phyloP scores from a whole-genome alignment of 306 rosid genomes.

The Prunus padus region DNA sequence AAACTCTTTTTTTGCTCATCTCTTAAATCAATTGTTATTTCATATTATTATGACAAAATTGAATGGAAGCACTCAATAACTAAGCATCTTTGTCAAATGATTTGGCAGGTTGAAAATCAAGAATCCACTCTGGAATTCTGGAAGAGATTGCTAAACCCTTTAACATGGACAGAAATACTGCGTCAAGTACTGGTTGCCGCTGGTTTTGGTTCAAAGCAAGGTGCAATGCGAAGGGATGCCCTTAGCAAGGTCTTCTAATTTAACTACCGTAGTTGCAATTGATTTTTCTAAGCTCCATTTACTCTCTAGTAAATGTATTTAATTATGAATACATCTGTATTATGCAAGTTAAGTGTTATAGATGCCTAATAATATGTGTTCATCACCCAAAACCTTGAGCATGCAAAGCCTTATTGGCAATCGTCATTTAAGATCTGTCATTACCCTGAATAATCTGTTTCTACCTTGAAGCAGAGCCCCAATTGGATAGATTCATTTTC shows the following conservation, averaged over 20 bases:
- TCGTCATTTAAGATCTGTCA: not conserved
- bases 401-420: not conserved
- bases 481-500: not conserved
- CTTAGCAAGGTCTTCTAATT: constrained; percentile 64
- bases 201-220: constrained; percentile 89
- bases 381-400: not conserved
- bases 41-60: not conserved
- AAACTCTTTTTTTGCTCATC: not conserved
- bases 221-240: constrained; percentile 53
- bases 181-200: constrained; percentile 91
- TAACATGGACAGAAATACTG: constrained; percentile 90
- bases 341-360: not conserved
- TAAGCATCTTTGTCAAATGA: constrained; percentile 25
- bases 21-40: not conserved
- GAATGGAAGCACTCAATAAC: constrained; percentile 11
- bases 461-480: not conserved
- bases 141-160: constrained; percentile 76
- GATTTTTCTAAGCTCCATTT: constrained; percentile 1
- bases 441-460: not conserved
- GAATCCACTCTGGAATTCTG: constrained; percentile 62
- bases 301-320: no score
- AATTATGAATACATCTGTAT: not conserved
- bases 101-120: constrained; percentile 72
- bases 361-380: not conserved
- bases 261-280: not conserved